Evolutionary conservation across 768 basidiomycete genomes (phyloP).

Genomic region (Stropharia rugosoannulata): DNA sequence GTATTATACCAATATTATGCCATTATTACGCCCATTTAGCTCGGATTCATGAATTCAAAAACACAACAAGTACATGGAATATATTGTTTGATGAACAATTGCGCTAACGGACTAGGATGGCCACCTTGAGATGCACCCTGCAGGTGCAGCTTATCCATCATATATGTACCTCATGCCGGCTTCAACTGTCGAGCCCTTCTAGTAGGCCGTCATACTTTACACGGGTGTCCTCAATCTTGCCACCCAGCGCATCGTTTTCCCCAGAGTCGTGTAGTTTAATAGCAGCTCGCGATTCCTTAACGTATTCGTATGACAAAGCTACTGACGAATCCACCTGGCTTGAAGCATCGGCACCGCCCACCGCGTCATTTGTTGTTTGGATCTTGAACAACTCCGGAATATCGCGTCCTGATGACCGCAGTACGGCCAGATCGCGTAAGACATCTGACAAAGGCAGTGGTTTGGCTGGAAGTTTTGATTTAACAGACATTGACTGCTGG

Average conservation of each 20-base stretch:
- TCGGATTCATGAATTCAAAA: no score
- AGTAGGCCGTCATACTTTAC: conserved; percentile 54
- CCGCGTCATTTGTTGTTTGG: background rate
- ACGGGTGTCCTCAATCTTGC: conserved; percentile 55
- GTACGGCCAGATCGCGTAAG: conserved; percentile 69
- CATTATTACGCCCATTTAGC: no score
- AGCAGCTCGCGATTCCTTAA: conserved; percentile 53
- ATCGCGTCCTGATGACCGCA: conserved; percentile 56
- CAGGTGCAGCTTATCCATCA: no score
- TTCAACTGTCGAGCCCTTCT: conserved; percentile 24
- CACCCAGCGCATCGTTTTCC: conserved; percentile 52
- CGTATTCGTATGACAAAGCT: conserved; percentile 58
- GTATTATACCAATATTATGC: no score
- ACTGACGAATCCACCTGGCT: conserved; percentile 38
- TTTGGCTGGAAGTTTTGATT: conserved; percentile 35
- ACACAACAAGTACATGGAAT: no score
- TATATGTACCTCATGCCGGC: background rate
- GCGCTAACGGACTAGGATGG: no score
- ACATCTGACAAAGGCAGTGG: conserved; percentile 59
- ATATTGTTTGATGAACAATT: no score
- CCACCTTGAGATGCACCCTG: no score
- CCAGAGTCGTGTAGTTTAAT: conserved; percentile 52
- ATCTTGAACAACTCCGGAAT: conserved; percentile 25
- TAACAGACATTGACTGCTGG: conserved; percentile 15
- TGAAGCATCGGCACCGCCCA: conserved; percentile 7